These are phyloP conservation scores for Phyllostachys edulis DNA, from an alignment of 176 grass and related monocot species.

Conservation along the genomic window DNA sequence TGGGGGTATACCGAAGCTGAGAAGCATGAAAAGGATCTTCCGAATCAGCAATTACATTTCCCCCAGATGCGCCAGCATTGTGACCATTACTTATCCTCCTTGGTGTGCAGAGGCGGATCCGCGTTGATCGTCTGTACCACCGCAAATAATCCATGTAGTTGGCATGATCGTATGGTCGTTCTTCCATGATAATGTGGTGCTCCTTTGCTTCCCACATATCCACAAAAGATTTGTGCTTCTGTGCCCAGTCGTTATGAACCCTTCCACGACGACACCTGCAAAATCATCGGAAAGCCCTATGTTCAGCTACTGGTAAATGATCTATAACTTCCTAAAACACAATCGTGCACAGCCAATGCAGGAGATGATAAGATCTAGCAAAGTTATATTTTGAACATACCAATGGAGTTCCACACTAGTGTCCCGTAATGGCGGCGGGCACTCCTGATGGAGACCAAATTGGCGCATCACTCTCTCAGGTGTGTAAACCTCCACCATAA, in stretches of 20 bases:
- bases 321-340: background rate
- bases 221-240: constrained; percentile 39
- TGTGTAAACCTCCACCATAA: constrained; percentile 43
- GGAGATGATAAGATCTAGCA: background rate
- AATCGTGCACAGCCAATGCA: background rate
- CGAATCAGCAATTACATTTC: background rate
- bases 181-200: constrained; percentile 33
- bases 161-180: constrained; percentile 18
- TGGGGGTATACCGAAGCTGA: constrained; percentile 38
- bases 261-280: constrained; percentile 44
- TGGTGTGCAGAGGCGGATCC: constrained; percentile 35
- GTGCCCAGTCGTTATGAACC: constrained; percentile 41
- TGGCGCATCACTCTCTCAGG: constrained; percentile 47
- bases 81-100: constrained; percentile 16
- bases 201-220: constrained; percentile 41
- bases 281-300: background rate
- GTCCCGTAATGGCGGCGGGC: constrained; percentile 36
- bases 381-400: background rate
- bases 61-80: background rate
- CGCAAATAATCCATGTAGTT: constrained; percentile 42
- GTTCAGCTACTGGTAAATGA: background rate
- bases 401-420: constrained; percentile 38
- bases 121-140: constrained; percentile 41
- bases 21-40: constrained; percentile 32
- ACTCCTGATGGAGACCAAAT: constrained; percentile 39